phyloP scores from a whole-genome alignment of 2,329 filamentous ascomycete species.

The Colletotrichum acutatum region DNA sequence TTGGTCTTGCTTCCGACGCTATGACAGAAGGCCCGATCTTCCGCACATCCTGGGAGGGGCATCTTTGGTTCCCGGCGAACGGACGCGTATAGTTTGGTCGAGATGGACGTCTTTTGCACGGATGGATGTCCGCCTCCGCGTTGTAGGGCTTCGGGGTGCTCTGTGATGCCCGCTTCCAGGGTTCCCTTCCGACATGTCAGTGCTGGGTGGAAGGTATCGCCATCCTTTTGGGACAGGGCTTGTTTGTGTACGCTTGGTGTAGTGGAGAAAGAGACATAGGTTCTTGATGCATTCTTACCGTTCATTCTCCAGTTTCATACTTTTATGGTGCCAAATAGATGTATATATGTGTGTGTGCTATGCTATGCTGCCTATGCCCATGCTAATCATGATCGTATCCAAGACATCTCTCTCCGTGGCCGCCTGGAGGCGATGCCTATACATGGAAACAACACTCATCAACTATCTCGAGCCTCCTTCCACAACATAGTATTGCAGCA shows the following conservation, averaged over 20 bases:
- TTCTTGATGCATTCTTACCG: no score
- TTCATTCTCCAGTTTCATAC: no score
- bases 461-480: no score
- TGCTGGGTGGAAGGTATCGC: no score
- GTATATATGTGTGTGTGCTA: neutral
- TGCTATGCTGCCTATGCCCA: neutral
- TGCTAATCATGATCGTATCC: neutral
- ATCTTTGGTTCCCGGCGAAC: neutral
- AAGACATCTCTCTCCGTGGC: neutral
- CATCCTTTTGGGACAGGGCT: no score
- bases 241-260: no score
- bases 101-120: neutral
- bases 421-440: neutral
- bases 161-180: neutral
- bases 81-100: neutral
- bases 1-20: neutral
- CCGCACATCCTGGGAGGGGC: neutral
- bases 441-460: neutral
- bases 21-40: neutral
- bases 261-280: no score
- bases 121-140: neutral
- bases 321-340: no score
- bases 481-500: neutral
- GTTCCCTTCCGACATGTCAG: no score
- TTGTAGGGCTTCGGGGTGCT: neutral